Evolutionary conservation across 768 basidiomycete species (phyloP).

Genomic region (Leucocoprinus leucothites): DNA sequence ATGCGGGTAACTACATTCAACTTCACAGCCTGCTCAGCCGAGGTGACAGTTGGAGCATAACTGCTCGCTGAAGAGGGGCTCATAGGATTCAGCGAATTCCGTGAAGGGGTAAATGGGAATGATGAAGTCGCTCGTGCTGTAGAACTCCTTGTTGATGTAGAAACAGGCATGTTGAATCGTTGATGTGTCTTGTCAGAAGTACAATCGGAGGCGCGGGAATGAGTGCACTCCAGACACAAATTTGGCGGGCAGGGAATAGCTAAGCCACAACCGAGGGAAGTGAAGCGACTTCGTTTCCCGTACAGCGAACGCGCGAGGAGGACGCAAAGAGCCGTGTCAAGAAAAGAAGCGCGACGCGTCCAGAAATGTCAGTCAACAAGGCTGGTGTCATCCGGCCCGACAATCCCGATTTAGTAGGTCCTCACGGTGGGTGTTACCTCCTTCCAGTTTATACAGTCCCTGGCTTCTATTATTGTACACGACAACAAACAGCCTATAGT

Average conservation of each 20-base stretch:
- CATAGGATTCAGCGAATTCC: constrained; percentile 18
- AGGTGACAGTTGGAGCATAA: constrained; percentile 46
- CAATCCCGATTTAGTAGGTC: neutral
- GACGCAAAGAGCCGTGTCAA: constrained; percentile 13
- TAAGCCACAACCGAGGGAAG: too few relatives aligned
- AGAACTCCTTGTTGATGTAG: constrained; percentile 14
- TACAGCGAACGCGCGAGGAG: neutral
- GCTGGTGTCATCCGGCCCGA: constrained; percentile 13
- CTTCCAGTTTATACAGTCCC: too few relatives aligned
- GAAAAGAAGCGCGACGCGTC: constrained; percentile 22
- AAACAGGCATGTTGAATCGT: constrained; percentile 15
- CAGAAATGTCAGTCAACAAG: constrained; percentile 20
- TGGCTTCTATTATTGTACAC: too few relatives aligned
- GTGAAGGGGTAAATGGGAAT: constrained; percentile 20
- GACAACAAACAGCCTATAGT: neutral
- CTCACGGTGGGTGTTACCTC: too few relatives aligned
- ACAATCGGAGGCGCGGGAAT: neutral
- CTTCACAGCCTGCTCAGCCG: constrained; percentile 41
- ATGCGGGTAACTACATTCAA: constrained; percentile 72
- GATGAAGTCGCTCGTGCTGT: neutral
- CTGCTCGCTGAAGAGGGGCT: constrained; percentile 26
- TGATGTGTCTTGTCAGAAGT: neutral
- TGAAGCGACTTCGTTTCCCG: neutral
- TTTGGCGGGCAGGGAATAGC: too few relatives aligned
- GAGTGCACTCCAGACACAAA: too few relatives aligned